Conservation (phyloP, 805 yeast genomes). For the Schizosaccharomyces cryophilus region DNA sequence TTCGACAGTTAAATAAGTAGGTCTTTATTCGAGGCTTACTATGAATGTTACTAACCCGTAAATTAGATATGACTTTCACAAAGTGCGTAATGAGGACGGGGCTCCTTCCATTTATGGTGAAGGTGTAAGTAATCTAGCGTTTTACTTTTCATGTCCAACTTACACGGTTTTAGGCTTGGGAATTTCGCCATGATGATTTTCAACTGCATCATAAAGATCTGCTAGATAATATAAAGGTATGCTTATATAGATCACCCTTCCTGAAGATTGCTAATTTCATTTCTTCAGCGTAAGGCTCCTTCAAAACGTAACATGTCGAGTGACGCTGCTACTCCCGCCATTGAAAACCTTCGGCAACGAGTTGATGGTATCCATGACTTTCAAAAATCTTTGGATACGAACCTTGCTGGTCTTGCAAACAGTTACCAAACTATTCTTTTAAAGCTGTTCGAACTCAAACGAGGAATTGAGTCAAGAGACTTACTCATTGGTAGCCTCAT, state of each 20-base stretch:
- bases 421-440: conserved; percentile 1
- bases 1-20: conserved; percentile 68
- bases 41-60: neutral
- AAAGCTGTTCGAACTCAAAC: neutral
- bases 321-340: conserved; percentile 5
- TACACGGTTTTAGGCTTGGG: conserved; percentile 39
- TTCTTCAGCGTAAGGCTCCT: conserved; percentile 9
- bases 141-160: neutral
- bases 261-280: neutral
- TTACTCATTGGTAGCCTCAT: neutral
- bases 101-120: conserved; percentile 36
- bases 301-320: conserved; percentile 7
- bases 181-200: conserved; percentile 79
- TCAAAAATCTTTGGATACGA: neutral
- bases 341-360: conserved; percentile 7
- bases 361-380: conserved; percentile 7
- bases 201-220: conserved; percentile 50
- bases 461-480: neutral
- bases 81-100: conserved; percentile 57
- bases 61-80: conserved; percentile 63
- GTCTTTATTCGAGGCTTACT: neutral
- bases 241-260: neutral
- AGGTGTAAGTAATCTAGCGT: conserved; percentile 9
- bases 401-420: neutral
- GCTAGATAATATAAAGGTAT: conserved; percentile 52